A percentile compares a stretch with the other conserved stretches of the same genome.
These are phyloP conservation scores for Alternaria dauci DNA, from an alignment of 2,329 filamentous ascomycete species.

Conservation along the genomic window DNA sequence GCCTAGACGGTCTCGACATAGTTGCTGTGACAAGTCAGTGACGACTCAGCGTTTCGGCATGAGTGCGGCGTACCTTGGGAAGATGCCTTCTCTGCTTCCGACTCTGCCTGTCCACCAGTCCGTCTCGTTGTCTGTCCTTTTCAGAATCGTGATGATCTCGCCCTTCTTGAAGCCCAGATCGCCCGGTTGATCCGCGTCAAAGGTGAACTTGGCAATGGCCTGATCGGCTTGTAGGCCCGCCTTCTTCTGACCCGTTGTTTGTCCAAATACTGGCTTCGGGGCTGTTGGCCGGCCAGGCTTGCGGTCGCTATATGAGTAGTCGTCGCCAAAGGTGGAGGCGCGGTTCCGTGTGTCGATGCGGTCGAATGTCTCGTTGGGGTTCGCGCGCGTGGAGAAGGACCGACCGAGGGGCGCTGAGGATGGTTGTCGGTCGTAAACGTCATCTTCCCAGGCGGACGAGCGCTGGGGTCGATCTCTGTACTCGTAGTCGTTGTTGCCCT, in stretches of 20 bases:
- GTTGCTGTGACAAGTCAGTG: constrained; percentile 40
- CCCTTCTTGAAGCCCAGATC: constrained; percentile 98
- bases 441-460: constrained; percentile 77
- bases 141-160: constrained; percentile 91
- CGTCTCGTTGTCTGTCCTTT: constrained; percentile 90
- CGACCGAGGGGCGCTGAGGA: constrained; percentile 50
- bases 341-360: constrained; percentile 48
- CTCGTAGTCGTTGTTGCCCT: constrained; percentile 55
- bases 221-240: constrained; percentile 70
- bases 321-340: constrained; percentile 55
- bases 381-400: constrained; percentile 62
- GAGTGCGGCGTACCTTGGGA: constrained; percentile 72
- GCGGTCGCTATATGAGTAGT: constrained; percentile 65
- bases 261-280: constrained; percentile 84
- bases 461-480: constrained; percentile 67
- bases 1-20: constrained; percentile 51
- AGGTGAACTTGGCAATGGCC: constrained; percentile 89
- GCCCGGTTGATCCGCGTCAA: constrained; percentile 91
- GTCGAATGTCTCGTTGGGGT: constrained; percentile 61
- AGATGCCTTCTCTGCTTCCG: constrained; percentile 85
- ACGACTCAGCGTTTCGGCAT: not conserved
- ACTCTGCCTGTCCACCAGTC: constrained; percentile 99
- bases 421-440: constrained; percentile 70
- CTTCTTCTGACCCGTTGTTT: constrained; percentile 57
- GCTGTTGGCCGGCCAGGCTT: constrained; percentile 82